phyloP scores from a whole-genome alignment of 2,329 filamentous ascomycete genomes.

The Neopestalotiopsis rosae region DNA sequence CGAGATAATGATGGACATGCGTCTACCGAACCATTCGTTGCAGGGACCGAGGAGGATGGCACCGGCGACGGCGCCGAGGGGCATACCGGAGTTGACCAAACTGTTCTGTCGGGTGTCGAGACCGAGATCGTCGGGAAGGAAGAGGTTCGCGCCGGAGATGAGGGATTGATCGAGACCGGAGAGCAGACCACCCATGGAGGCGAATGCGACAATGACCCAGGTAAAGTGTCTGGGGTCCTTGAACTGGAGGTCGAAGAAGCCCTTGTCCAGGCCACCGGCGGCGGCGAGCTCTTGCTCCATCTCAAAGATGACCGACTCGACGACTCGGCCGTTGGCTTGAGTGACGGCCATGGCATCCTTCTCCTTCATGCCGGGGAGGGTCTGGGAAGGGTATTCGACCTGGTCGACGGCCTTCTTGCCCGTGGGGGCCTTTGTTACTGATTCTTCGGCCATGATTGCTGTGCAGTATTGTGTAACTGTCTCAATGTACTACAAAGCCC shows the following conservation, averaged over 20 bases:
- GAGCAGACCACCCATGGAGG: slow-evolving; percentile 76
- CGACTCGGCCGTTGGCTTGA: slow-evolving; percentile 38
- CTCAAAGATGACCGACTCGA: slow-evolving; percentile 45
- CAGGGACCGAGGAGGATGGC: slow-evolving; percentile 69
- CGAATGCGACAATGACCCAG: slow-evolving; percentile 71
- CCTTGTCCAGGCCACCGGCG: slow-evolving; percentile 33
- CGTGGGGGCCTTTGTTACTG: not conserved
- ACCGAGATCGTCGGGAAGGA: slow-evolving; percentile 63
- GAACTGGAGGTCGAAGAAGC: slow-evolving; percentile 62
- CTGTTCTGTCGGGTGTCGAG: slow-evolving; percentile 64
- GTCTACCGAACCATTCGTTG: slow-evolving; percentile 72
- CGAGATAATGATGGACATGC: slow-evolving; percentile 72
- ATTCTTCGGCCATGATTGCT: slow-evolving; percentile 16
- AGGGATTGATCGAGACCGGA: slow-evolving; percentile 76
- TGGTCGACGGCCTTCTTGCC: slow-evolving; percentile 25
- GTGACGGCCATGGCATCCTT: slow-evolving; percentile 43
- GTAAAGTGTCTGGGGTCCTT: slow-evolving; percentile 70
- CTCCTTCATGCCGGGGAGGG: slow-evolving; percentile 30
- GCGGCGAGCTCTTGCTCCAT: slow-evolving; percentile 47
- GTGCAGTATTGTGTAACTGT: not conserved
- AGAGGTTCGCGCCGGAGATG: slow-evolving; percentile 74
- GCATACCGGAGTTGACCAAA: slow-evolving; percentile 73
- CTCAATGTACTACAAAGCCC: not conserved
- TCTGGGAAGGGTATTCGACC: slow-evolving; percentile 29
- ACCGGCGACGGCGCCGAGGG: slow-evolving; percentile 73